phyloP scores from a whole-genome alignment of 495 filamentous ascomycete genomes.

The Aspergillus mulundensis region DNA sequence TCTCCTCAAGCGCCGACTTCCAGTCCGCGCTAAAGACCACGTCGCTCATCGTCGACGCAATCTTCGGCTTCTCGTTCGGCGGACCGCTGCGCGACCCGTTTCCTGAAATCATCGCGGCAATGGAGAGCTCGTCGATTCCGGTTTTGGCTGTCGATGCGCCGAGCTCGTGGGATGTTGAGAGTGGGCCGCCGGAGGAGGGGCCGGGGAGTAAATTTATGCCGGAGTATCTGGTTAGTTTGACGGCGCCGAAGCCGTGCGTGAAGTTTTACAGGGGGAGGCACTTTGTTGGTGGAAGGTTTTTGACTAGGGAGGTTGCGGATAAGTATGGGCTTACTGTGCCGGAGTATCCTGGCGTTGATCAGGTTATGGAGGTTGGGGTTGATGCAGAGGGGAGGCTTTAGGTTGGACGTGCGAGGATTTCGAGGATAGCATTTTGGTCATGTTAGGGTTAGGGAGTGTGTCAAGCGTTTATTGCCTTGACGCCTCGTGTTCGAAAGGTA shows the following conservation, averaged over 20 bases:
- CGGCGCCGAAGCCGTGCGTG: slow-evolving; percentile 91
- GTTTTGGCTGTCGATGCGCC: slow-evolving; percentile 90
- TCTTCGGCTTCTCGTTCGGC: slow-evolving; percentile 97
- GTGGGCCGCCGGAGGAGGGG: slow-evolving; percentile 72
- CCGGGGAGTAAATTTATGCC: slow-evolving; percentile 79
- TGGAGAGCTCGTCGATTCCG: slow-evolving; percentile 66
- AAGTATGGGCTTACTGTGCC: slow-evolving; percentile 87
- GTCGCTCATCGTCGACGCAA: slow-evolving; percentile 85
- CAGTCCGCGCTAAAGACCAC: slow-evolving; percentile 55
- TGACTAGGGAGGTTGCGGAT: slow-evolving; percentile 70
- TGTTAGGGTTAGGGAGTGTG: no score
- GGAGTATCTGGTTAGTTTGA: slow-evolving; percentile 74
- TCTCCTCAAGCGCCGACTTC: slow-evolving; percentile 56
- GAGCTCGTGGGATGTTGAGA: slow-evolving; percentile 88
- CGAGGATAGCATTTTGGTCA: not conserved
- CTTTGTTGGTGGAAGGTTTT: slow-evolving; percentile 87
- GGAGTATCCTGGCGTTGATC: slow-evolving; percentile 81
- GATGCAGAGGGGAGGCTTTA: slow-evolving; percentile 57
- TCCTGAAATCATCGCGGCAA: slow-evolving; percentile 67
- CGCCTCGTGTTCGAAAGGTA: no score
- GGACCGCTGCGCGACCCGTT: slow-evolving; percentile 90
- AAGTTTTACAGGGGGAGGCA: slow-evolving; percentile 79
- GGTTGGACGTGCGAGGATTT: not conserved
- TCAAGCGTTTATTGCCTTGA: no score
- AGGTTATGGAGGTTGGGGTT: slow-evolving; percentile 72